phyloP scores from a whole-genome alignment of 163 green algal genomes.

The Volvox carteri region DNA sequence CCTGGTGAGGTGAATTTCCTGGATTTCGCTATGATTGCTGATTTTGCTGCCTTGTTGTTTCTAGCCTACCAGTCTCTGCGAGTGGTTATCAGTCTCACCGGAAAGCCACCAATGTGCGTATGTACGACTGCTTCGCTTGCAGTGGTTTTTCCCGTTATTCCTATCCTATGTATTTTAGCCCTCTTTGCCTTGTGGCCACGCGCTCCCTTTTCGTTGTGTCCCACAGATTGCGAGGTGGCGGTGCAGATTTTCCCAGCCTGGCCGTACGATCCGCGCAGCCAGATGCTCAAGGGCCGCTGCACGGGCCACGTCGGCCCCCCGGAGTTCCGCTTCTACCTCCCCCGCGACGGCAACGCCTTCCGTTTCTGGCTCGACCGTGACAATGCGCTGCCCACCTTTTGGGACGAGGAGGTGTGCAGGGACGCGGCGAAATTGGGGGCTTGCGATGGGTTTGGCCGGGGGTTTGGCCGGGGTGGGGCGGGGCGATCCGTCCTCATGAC shows the following conservation, averaged over 20 bases:
- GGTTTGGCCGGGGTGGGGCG: not conserved
- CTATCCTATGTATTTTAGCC: too few relatives aligned
- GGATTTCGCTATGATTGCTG: too few relatives aligned
- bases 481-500: too few relatives aligned
- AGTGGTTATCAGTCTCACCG: too few relatives aligned
- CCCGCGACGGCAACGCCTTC: conserved; percentile 61
- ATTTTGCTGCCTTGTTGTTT: too few relatives aligned
- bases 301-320: conserved; percentile 34
- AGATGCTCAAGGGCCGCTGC: conserved; percentile 50
- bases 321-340: conserved; percentile 61
- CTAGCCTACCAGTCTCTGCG: too few relatives aligned
- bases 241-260: conserved; percentile 65
- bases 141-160: too few relatives aligned
- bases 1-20: too few relatives aligned
- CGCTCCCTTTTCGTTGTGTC: not conserved
- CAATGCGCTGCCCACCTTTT: conserved; percentile 57
- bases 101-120: too few relatives aligned
- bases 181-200: not conserved
- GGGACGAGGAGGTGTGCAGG: conserved; percentile 24
- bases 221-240: conserved; percentile 54
- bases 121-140: too few relatives aligned
- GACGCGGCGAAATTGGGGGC: not conserved
- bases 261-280: conserved; percentile 59
- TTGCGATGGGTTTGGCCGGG: not conserved
- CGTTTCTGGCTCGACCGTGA: conserved; percentile 66